Percentiles rank a stretch among this genome's conserved stretches.
These are phyloP conservation scores for Pythium aquatile DNA, from an alignment of 352 stramenopile genomes.

Conservation along the genomic window DNA sequence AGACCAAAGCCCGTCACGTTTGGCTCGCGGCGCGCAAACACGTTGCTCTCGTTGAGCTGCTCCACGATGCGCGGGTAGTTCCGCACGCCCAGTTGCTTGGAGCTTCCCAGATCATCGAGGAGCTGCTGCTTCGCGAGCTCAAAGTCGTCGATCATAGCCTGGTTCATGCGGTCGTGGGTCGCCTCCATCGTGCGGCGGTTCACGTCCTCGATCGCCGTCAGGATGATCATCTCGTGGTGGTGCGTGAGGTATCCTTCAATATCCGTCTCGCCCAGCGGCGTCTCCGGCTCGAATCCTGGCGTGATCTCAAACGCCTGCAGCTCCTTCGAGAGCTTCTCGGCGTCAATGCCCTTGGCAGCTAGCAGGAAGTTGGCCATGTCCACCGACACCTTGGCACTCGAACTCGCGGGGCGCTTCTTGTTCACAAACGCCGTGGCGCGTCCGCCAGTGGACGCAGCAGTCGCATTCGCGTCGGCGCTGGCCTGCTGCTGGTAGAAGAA, in stretches of 20 bases:
- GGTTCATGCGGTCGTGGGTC: conserved; percentile 83
- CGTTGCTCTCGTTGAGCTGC: conserved; percentile 38
- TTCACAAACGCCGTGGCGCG: conserved; percentile 2
- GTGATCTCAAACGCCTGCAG: conserved; percentile 78
- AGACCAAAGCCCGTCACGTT: conserved; percentile 42
- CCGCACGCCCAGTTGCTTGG: conserved; percentile 62
- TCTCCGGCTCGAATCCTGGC: conserved; percentile 73
- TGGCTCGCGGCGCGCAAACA: conserved; percentile 47
- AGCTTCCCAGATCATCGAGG: conserved; percentile 63
- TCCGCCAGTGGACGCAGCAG: background rate
- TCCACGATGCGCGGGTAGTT: conserved; percentile 71
- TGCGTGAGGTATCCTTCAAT: conserved; percentile 87
- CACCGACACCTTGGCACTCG: conserved; percentile 25
- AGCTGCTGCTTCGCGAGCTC: conserved; percentile 72
- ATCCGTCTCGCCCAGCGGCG: conserved; percentile 81
- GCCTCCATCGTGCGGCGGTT: conserved; percentile 75
- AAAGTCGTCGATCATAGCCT: conserved; percentile 87
- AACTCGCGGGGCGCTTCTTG: conserved; percentile 54
- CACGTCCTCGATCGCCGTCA: conserved; percentile 88
- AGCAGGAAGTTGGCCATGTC: conserved; percentile 87
- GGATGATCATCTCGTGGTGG: conserved; percentile 91
- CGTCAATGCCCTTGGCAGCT: conserved; percentile 81
- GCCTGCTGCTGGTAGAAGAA: conserved; percentile 41
- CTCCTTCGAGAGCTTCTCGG: conserved; percentile 84
- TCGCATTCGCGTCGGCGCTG: background rate